Conservation (phyloP, 108 stramenopile species). For the Mediolabrus comicus region DNA sequence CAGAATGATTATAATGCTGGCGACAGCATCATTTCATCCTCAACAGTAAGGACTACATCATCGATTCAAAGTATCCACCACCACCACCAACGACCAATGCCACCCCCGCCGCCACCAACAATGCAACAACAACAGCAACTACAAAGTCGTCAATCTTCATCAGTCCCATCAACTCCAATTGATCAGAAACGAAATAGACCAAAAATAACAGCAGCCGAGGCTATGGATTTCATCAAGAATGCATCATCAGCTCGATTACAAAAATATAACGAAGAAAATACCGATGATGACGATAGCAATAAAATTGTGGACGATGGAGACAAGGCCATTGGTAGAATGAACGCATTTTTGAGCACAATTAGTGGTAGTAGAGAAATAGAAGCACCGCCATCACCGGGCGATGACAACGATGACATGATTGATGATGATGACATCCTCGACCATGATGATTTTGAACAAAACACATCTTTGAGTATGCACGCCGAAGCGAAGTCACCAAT, state of each 20-base stretch:
- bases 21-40: neutral
- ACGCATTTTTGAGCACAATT: conserved; percentile 15
- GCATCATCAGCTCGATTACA: conserved; percentile 6
- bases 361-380: conserved; percentile 5
- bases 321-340: conserved; percentile 5
- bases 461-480: conserved; percentile 38
- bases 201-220: conserved; percentile 31
- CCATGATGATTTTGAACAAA: conserved; percentile 43
- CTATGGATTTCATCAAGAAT: conserved; percentile 32
- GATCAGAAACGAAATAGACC: conserved; percentile 19
- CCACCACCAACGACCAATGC: conserved; percentile 15
- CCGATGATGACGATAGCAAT: neutral
- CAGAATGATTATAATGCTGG: too few species aligned
- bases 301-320: neutral
- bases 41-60: neutral
- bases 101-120: conserved; percentile 2
- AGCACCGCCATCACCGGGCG: neutral
- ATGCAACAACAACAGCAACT: neutral
- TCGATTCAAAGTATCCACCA: neutral
- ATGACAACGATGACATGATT: neutral
- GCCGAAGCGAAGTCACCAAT: conserved; percentile 30
- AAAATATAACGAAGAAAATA: neutral
- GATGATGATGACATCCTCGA: conserved; percentile 8
- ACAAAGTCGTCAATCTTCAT: neutral
- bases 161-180: conserved; percentile 13